These are phyloP conservation scores for Candida sakaeoensis DNA, from an alignment of 805 yeast species.

Conservation along the genomic window DNA sequence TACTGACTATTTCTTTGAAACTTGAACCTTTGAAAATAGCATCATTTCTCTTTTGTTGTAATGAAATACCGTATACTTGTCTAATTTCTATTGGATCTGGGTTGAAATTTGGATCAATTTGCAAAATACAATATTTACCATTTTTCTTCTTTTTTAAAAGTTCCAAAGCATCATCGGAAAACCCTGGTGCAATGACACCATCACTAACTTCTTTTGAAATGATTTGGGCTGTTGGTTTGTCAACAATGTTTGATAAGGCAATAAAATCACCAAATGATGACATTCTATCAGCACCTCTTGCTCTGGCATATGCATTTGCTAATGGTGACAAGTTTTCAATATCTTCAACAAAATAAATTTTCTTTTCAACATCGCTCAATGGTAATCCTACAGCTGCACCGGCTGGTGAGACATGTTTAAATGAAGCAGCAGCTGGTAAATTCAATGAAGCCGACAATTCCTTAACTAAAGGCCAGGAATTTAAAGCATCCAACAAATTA, in stretches of 20 bases:
- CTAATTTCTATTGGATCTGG: conserved; percentile 84
- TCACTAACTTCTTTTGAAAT: conserved; percentile 97
- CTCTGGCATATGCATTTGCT: conserved; percentile 98
- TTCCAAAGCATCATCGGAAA: conserved; percentile 85
- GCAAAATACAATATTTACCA: conserved; percentile 94
- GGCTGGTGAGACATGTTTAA: conserved; percentile 98
- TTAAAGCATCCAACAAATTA: conserved; percentile 91
- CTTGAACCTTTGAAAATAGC: conserved; percentile 89
- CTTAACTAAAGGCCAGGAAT: conserved; percentile 98
- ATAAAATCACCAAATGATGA: conserved; percentile 98
- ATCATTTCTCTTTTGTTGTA: conserved; percentile 97
- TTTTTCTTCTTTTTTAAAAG: conserved; percentile 88
- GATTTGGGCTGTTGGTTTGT: conserved; percentile 92
- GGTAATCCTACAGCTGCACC: conserved; percentile 98
- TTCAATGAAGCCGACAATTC: conserved; percentile 91
- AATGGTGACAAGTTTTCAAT: conserved; percentile 93
- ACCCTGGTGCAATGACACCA: conserved; percentile 99
- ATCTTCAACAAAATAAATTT: conserved; percentile 91
- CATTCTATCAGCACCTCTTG: conserved; percentile 99
- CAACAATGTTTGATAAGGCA: conserved; percentile 95
- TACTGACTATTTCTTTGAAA: conserved; percentile 87
- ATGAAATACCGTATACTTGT: conserved; percentile 92
- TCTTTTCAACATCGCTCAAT: conserved; percentile 83
- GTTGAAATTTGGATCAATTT: conserved; percentile 90
- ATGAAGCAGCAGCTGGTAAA: conserved; percentile 98